phyloP scores from a whole-genome alignment of 805 yeast species.

The Clavispora vitiphila region DNA sequence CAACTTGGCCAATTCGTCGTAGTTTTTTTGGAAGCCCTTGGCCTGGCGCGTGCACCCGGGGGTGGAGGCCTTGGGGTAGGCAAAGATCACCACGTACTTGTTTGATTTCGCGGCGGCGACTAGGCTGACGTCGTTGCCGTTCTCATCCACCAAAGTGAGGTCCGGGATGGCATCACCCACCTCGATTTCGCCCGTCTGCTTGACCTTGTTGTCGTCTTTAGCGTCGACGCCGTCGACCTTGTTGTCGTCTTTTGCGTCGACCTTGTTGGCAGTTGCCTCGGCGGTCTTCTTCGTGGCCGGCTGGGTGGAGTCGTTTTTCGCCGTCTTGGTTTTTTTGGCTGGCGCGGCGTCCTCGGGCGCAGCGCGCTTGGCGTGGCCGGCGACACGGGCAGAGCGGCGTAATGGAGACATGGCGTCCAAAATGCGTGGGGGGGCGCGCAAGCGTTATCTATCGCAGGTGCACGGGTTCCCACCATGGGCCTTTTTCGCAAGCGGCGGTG shows the following conservation, averaged over 20 bases:
- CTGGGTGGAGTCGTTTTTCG: background rate
- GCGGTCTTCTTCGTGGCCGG: background rate
- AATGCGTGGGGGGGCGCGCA: background rate
- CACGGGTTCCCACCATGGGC: slow-evolving; percentile 1
- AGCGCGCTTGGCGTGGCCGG: slow-evolving; percentile 4
- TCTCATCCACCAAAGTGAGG: slow-evolving; percentile 60
- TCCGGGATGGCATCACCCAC: slow-evolving; percentile 68
- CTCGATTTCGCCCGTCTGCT: slow-evolving; percentile 26
- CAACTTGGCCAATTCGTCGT: slow-evolving; percentile 42
- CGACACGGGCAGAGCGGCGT: slow-evolving; percentile 15
- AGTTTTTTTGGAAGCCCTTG: slow-evolving; percentile 74
- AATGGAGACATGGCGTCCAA: slow-evolving; percentile 12
- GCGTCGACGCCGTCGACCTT: slow-evolving; percentile 9
- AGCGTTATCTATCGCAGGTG: background rate
- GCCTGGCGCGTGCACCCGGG: slow-evolving; percentile 98
- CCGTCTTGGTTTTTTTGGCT: slow-evolving; percentile 8
- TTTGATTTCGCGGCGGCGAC: slow-evolving; percentile 24
- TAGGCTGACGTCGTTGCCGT: slow-evolving; percentile 48
- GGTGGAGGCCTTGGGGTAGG: slow-evolving; percentile 90
- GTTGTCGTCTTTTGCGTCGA: background rate
- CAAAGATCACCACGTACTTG: slow-evolving; percentile 40
- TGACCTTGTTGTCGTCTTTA: background rate
- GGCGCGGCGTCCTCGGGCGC: slow-evolving; percentile 2
- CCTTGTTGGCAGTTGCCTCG: background rate
- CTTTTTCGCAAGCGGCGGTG: slow-evolving; percentile 1